These are phyloP conservation scores for Wakefieldia striispora DNA, from an alignment of 768 basidiomycete genomes.

Conservation along the genomic window DNA sequence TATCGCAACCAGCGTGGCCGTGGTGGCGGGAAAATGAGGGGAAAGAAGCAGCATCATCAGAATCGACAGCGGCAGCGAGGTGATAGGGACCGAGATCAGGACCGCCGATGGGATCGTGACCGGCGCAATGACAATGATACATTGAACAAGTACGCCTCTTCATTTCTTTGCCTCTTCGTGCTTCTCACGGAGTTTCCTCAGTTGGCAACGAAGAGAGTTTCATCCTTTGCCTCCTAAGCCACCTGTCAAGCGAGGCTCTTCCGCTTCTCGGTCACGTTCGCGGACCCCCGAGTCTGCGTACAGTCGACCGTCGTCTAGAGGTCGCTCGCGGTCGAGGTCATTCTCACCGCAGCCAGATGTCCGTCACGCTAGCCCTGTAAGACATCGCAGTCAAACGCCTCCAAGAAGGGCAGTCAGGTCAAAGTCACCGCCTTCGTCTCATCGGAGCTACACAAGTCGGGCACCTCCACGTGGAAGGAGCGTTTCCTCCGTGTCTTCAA, in stretches of 20 bases:
- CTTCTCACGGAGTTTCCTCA: constrained; percentile 27
- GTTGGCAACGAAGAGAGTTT: constrained; percentile 66
- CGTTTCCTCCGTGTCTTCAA: constrained; percentile 52
- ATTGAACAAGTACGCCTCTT: constrained; percentile 64
- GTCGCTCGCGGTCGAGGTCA: constrained; percentile 62
- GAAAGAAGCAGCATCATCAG: constrained; percentile 37
- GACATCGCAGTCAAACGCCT: constrained; percentile 47
- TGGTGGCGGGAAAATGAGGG: constrained; percentile 38
- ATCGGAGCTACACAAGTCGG: constrained; percentile 37
- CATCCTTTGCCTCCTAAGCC: constrained; percentile 40
- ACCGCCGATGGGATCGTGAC: constrained; percentile 36
- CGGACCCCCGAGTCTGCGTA: constrained; percentile 59
- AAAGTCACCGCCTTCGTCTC: constrained; percentile 44
- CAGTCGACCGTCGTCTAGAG: constrained; percentile 61
- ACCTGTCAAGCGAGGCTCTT: constrained; percentile 41
- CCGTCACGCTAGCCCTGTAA: constrained; percentile 48
- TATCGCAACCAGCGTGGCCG: constrained; percentile 39
- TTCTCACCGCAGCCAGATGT: constrained; percentile 58
- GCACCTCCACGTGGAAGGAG: constrained; percentile 42
- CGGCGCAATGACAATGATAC: constrained; percentile 59
- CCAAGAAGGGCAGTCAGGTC: constrained; percentile 40
- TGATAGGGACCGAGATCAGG: constrained; percentile 27
- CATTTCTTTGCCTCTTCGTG: constrained; percentile 5
- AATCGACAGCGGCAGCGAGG: constrained; percentile 33
- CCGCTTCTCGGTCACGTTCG: constrained; percentile 53